These are phyloP conservation scores for Talaromyces adpressus DNA, from an alignment of 495 filamentous ascomycete species.

Conservation along the genomic window DNA sequence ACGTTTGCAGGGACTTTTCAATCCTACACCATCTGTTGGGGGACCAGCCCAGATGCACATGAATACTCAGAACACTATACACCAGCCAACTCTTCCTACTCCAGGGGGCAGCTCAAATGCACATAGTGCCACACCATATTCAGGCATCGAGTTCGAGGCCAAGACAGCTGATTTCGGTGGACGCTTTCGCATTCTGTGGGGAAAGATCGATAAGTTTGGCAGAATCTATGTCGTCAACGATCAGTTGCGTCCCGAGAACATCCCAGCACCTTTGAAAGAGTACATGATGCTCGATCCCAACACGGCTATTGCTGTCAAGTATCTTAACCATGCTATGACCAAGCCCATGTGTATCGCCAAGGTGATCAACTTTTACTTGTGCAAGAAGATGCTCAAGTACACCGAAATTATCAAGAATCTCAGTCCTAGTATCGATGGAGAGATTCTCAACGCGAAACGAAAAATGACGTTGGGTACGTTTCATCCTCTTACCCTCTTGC, in stretches of 20 bases:
- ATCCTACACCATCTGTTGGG: neutral
- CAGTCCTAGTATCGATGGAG: constrained; percentile 9
- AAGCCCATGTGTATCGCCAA: constrained; percentile 13
- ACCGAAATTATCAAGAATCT: constrained; percentile 13
- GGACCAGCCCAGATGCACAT: neutral
- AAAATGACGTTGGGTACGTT: neutral
- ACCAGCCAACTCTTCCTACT: neutral
- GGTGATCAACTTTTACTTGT: constrained; percentile 18
- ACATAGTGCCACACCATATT: neutral
- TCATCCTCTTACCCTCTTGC: neutral
- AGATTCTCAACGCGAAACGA: constrained; percentile 10
- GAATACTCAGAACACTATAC: neutral
- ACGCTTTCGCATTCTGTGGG: neutral
- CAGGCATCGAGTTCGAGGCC: neutral
- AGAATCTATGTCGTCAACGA: neutral
- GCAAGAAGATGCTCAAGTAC: constrained; percentile 12
- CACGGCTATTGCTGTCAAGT: neutral
- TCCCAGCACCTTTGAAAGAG: neutral
- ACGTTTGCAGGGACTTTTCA: neutral
- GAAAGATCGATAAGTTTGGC: neutral
- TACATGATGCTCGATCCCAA: neutral
- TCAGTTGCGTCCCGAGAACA: neutral
- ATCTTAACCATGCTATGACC: neutral
- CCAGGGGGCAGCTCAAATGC: neutral
- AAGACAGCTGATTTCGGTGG: neutral